phyloP scores from a whole-genome alignment of 495 filamentous ascomycete species.

The Elaphomyces granulatus region DNA sequence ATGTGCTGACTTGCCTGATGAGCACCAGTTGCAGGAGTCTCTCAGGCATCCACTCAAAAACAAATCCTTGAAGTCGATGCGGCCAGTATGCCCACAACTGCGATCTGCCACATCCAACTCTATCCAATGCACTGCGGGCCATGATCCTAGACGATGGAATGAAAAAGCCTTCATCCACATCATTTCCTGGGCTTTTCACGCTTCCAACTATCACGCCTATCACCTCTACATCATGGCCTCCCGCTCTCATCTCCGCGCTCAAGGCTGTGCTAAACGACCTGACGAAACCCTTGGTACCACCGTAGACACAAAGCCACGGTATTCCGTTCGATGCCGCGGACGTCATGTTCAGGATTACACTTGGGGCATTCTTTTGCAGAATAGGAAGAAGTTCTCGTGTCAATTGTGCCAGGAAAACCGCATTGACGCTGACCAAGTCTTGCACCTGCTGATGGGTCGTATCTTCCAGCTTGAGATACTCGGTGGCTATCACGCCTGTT shows the following conservation, averaged over 20 bases:
- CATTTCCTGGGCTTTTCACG: slow-evolving; percentile 12
- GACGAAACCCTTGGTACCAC: slow-evolving; percentile 25
- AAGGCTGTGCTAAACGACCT: slow-evolving; percentile 18
- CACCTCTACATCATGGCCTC: slow-evolving; percentile 16
- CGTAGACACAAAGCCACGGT: slow-evolving; percentile 24
- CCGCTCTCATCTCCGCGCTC: slow-evolving; percentile 16
- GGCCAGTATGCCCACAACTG: slow-evolving; percentile 18
- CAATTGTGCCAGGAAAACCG: slow-evolving; percentile 27
- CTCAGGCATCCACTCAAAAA: slow-evolving; percentile 12
- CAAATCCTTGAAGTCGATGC: slow-evolving; percentile 15
- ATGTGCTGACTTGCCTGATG: neutral
- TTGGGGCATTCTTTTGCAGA: slow-evolving; percentile 15
- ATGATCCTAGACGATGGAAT: slow-evolving; percentile 11
- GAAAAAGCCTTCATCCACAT: slow-evolving; percentile 11
- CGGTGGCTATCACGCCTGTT: slow-evolving; percentile 2
- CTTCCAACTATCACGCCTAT: slow-evolving; percentile 17
- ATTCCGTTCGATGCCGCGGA: slow-evolving; percentile 19
- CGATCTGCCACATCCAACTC: slow-evolving; percentile 17
- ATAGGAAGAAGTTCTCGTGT: slow-evolving; percentile 26
- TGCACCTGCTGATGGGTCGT: slow-evolving; percentile 13
- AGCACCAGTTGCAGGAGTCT: neutral
- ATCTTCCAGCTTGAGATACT: slow-evolving; percentile 11
- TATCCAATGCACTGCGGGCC: slow-evolving; percentile 17
- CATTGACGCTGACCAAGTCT: slow-evolving; percentile 21
- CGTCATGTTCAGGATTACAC: slow-evolving; percentile 31